These are phyloP conservation scores for Brassica carinata DNA, from an alignment of 345 rosid genomes.

Conservation along the genomic window DNA sequence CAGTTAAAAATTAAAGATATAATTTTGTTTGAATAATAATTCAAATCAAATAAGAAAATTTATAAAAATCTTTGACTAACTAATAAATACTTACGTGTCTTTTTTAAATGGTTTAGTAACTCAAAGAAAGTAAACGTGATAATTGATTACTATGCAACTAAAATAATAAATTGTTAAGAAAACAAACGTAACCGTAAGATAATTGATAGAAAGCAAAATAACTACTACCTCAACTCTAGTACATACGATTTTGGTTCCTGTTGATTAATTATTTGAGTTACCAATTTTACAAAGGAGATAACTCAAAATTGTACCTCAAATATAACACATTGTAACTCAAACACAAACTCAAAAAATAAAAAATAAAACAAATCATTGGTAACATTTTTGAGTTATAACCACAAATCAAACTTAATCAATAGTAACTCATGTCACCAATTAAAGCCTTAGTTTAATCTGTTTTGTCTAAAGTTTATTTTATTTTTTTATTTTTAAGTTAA, in stretches of 20 bases:
- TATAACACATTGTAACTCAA: not conserved
- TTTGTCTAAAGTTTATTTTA: too few relatives aligned
- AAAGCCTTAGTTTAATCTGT: not conserved
- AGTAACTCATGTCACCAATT: not conserved
- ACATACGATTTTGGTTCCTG: not conserved
- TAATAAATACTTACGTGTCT: not conserved
- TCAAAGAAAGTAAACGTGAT: not conserved
- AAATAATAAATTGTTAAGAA: too few relatives aligned
- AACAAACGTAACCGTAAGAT: not conserved
- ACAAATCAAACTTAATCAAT: not conserved
- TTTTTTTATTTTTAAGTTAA: too few relatives aligned
- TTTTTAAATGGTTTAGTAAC: not conserved
- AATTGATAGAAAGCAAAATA: not conserved
- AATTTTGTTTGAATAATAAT: not conserved
- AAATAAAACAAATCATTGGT: not conserved
- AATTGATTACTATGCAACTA: not conserved
- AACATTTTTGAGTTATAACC: not conserved
- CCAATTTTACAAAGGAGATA: not conserved
- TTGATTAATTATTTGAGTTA: not conserved
- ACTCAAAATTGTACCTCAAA: not conserved
- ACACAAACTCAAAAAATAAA: too few relatives aligned
- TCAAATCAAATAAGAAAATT: too few relatives aligned
- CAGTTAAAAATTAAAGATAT: too few relatives aligned
- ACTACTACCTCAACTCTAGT: not conserved
- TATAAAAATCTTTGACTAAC: not conserved